These are phyloP conservation scores for Didymella lethalis DNA, from an alignment of 2,329 filamentous ascomycete species.

Conservation along the genomic window DNA sequence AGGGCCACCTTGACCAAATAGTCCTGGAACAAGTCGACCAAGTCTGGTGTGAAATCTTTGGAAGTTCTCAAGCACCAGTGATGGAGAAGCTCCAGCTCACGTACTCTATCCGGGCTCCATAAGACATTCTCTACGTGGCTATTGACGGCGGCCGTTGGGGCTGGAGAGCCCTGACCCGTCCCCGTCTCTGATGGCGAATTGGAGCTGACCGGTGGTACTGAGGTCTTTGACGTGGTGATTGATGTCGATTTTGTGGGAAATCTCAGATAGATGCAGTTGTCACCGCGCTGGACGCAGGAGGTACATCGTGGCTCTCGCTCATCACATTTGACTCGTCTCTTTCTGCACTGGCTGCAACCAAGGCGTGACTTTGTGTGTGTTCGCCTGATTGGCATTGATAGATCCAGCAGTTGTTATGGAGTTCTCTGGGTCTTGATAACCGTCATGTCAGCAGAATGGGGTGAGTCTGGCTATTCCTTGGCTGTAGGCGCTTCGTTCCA, in stretches of 20 bases:
- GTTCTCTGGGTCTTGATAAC: neutral
- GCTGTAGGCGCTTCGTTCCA: neutral
- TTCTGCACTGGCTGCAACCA: conserved; percentile 26
- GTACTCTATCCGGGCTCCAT: conserved; percentile 8
- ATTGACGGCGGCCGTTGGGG: neutral
- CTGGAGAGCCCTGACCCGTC: conserved; percentile 1
- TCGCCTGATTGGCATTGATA: conserved; percentile 23
- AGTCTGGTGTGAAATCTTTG: conserved; percentile 19
- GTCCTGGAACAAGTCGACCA: conserved; percentile 18
- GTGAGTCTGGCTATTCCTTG: neutral
- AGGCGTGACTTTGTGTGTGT: conserved; percentile 25
- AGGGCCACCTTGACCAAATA: conserved; percentile 22
- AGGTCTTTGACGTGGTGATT: neutral
- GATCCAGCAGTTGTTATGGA: neutral
- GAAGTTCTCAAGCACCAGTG: conserved; percentile 24
- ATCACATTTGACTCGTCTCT: conserved; percentile 27
- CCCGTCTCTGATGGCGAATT: conserved; percentile 5
- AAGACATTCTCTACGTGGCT: neutral
- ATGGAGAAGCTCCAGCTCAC: conserved; percentile 24
- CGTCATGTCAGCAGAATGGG: conserved; percentile 1
- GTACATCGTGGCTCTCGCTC: conserved; percentile 20
- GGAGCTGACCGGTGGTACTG: neutral
- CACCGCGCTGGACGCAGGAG: conserved; percentile 15
- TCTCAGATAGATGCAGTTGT: conserved; percentile 18
- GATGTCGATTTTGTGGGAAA: conserved; percentile 11